Evolutionary conservation across 2,329 filamentous ascomycete species (phyloP).

Genomic region (Cercospora beticola): DNA sequence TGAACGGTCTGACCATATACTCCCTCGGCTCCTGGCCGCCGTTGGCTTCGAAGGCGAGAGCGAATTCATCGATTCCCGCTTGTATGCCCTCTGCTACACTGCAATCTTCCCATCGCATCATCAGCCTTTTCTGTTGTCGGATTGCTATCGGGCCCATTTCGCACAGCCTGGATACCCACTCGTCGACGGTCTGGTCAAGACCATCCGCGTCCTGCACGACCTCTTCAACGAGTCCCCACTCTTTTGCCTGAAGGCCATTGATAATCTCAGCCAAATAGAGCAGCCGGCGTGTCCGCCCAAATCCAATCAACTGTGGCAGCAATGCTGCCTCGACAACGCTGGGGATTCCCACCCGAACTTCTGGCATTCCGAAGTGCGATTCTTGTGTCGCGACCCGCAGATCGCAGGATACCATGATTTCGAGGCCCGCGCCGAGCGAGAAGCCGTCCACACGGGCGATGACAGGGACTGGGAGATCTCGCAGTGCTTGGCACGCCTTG

Average conservation of each 20-base stretch:
- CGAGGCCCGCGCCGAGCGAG: slow-evolving; percentile 41
- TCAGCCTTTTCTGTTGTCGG: slow-evolving; percentile 37
- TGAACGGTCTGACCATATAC: slow-evolving; percentile 25
- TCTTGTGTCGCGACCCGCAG: slow-evolving; percentile 38
- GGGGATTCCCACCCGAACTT: slow-evolving; percentile 42
- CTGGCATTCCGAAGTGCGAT: slow-evolving; percentile 43
- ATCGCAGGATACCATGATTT: slow-evolving; percentile 41
- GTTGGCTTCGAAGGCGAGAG: slow-evolving; percentile 19
- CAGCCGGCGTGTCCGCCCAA: slow-evolving; percentile 40
- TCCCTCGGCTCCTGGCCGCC: slow-evolving; percentile 28
- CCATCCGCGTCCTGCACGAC: slow-evolving; percentile 33
- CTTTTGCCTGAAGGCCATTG: slow-evolving; percentile 34
- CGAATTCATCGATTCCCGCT: slow-evolving; percentile 32
- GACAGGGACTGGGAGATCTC: slow-evolving; percentile 41
- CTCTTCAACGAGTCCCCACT: slow-evolving; percentile 42
- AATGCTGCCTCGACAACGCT: slow-evolving; percentile 43
- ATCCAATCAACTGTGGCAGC: slow-evolving; percentile 41
- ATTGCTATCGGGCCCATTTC: slow-evolving; percentile 38
- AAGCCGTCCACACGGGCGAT: slow-evolving; percentile 42
- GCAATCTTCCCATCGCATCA: slow-evolving; percentile 32
- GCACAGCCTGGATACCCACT: slow-evolving; percentile 36
- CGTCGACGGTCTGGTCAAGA: slow-evolving; percentile 37
- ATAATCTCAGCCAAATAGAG: slow-evolving; percentile 42
- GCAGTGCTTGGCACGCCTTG: slow-evolving; percentile 37
- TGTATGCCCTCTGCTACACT: slow-evolving; percentile 28